Percentiles rank a stretch among this genome's conserved stretches.
These are phyloP conservation scores for Cucurbita maxima DNA, from an alignment of 306 rosid genomes.

Conservation along the genomic window DNA sequence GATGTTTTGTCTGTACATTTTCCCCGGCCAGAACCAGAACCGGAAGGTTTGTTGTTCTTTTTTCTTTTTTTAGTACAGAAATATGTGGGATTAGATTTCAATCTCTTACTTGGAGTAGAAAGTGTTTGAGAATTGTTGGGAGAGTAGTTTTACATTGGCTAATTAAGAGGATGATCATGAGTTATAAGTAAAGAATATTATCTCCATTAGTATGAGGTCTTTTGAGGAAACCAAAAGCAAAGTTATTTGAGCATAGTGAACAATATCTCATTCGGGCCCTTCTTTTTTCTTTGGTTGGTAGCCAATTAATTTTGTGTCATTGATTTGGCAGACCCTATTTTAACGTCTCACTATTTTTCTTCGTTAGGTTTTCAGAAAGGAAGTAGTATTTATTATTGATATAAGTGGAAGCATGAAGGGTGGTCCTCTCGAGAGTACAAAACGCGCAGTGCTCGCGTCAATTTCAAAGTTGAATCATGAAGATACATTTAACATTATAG, in stretches of 20 bases:
- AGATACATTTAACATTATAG: conserved; percentile 73
- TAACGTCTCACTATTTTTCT: conserved; percentile 3
- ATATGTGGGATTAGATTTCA: no score
- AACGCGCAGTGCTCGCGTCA: conserved; percentile 54
- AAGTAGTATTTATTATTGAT: conserved; percentile 68
- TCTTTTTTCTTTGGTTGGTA: neutral
- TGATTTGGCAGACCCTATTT: neutral
- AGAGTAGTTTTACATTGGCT: no score
- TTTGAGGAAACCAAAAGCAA: no score
- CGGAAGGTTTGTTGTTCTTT: conserved; percentile 39
- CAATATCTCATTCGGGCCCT: neutral
- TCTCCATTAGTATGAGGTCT: no score
- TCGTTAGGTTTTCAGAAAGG: conserved; percentile 55
- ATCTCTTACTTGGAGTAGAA: no score
- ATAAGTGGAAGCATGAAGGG: conserved; percentile 84
- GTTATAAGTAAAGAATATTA: no score
- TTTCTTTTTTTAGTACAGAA: no score
- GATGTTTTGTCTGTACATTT: conserved; percentile 69
- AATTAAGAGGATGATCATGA: no score
- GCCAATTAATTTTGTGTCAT: neutral
- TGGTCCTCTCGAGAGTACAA: conserved; percentile 52
- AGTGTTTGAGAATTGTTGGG: no score
- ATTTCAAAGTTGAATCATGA: conserved; percentile 41
- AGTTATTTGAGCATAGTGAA: no score
- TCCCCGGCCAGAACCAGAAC: conserved; percentile 35